Evolutionary conservation across 179 eudicot species (phyloP).

Genomic region (Spergularia azorica): DNA sequence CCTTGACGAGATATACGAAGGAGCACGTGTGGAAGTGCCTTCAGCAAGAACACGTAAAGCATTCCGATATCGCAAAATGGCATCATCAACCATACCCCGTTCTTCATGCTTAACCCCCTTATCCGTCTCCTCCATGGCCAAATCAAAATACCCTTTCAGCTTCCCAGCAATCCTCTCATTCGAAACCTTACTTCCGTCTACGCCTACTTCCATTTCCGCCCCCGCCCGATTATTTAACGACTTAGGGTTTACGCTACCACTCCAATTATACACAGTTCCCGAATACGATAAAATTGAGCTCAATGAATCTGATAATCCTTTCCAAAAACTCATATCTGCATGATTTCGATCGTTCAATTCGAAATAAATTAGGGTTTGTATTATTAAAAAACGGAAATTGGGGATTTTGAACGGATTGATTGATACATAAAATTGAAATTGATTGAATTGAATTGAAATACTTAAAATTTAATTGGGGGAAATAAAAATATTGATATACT

Average conservation of each 20-base stretch:
- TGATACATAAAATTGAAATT: neutral
- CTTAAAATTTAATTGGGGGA: too few species aligned
- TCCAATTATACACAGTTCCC: slow-evolving; percentile 30
- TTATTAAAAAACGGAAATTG: neutral
- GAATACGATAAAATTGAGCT: slow-evolving; percentile 49
- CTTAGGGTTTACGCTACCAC: slow-evolving; percentile 44
- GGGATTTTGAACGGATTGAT: neutral
- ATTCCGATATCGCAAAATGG: slow-evolving; percentile 60
- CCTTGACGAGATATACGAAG: slow-evolving; percentile 73
- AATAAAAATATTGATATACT: neutral
- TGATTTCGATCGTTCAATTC: neutral
- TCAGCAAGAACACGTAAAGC: slow-evolving; percentile 70
- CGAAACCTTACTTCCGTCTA: slow-evolving; percentile 38
- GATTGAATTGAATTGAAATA: neutral
- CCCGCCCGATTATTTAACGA: slow-evolving; percentile 22
- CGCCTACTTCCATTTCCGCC: slow-evolving; percentile 49
- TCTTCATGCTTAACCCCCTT: slow-evolving; percentile 95
- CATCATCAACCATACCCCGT: slow-evolving; percentile 84
- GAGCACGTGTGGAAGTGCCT: slow-evolving; percentile 70
- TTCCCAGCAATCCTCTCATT: slow-evolving; percentile 85
- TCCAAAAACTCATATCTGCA: slow-evolving; percentile 59
- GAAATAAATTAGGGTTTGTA: neutral
- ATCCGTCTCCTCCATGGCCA: slow-evolving; percentile 79
- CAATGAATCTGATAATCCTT: slow-evolving; percentile 52
- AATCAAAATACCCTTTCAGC: slow-evolving; percentile 86